phyloP scores from a whole-genome alignment of 805 yeast genomes.

The Saccharomycopsis vini region DNA sequence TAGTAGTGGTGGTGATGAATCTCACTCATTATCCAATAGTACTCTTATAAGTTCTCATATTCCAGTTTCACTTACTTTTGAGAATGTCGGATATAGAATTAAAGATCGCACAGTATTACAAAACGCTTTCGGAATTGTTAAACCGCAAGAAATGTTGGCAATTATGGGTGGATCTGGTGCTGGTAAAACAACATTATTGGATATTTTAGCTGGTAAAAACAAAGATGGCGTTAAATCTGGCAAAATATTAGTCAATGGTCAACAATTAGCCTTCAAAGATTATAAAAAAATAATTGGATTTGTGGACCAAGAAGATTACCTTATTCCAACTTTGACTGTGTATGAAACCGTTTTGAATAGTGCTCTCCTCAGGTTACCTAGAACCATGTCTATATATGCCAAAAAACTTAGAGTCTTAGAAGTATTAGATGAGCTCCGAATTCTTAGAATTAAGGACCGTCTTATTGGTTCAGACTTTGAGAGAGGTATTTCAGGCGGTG shows the following conservation, averaged over 20 bases:
- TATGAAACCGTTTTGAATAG: conserved; percentile 91
- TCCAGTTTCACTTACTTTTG: conserved; percentile 72
- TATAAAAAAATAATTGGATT: conserved; percentile 74
- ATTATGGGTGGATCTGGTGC: conserved; percentile 99
- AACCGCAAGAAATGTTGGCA: conserved; percentile 85
- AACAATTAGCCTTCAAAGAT: conserved; percentile 30
- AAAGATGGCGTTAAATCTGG: conserved; percentile 70
- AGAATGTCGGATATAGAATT: conserved; percentile 53
- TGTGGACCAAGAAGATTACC: conserved; percentile 91
- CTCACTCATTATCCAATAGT: conserved; percentile 28
- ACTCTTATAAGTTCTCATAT: conserved; percentile 45
- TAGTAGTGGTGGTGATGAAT: conserved; percentile 20
- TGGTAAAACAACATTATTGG: conserved; percentile 90
- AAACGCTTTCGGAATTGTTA: conserved; percentile 63
- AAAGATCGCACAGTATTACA: conserved; percentile 48
- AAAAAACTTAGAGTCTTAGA: conserved; percentile 77
- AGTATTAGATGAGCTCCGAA: conserved; percentile 78
- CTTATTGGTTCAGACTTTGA: conserved; percentile 82
- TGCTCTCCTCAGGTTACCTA: conserved; percentile 81
- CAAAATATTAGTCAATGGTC: conserved; percentile 70
- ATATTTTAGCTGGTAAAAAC: conserved; percentile 81
- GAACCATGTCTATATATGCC: conserved; percentile 60
- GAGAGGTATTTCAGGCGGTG: conserved; percentile 92
- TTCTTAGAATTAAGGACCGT: conserved; percentile 71
- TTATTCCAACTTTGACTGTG: conserved; percentile 88